Conservation (phyloP, 352 stramenopile species). For the Blastocystis sp. region DNA sequence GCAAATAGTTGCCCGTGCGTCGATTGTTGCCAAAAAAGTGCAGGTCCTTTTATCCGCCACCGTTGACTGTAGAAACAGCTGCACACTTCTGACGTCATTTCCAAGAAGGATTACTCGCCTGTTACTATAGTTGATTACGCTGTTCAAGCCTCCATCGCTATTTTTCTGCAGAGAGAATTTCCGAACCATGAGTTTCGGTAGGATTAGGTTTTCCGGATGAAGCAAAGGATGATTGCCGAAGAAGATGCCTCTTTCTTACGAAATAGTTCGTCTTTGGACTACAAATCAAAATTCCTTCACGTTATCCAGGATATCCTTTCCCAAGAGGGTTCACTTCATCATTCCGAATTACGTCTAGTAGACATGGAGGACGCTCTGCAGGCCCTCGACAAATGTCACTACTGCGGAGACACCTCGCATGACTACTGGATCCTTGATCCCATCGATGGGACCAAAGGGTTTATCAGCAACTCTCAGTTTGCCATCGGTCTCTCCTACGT, state of each 20-base stretch:
- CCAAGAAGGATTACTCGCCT: conserved; percentile 15
- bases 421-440: conserved; percentile 61
- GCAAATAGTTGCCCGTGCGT: not conserved
- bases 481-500: conserved; percentile 53
- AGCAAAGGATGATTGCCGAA: conserved; percentile 27
- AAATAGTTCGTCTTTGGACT: not conserved
- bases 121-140: conserved; percentile 56
- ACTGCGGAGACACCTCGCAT: not conserved
- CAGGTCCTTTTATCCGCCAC: not conserved
- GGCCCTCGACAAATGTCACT: conserved; percentile 1
- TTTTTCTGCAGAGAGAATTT: not conserved
- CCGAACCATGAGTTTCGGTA: not conserved
- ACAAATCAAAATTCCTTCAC: not conserved
- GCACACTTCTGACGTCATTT: not conserved
- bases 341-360: not conserved
- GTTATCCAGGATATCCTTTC: not conserved
- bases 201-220: too few relatives aligned
- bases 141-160: conserved; percentile 22
- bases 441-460: conserved; percentile 64
- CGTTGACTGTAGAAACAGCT: conserved; percentile 29
- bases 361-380: not conserved
- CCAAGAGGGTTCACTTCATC: not conserved
- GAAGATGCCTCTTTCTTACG: not conserved
- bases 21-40: conserved; percentile 20
- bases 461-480: conserved; percentile 57